Base-by-base conservation (phyloP, 768 basidiomycete species). In the Chalciporus pseudorubinellus region DNA sequence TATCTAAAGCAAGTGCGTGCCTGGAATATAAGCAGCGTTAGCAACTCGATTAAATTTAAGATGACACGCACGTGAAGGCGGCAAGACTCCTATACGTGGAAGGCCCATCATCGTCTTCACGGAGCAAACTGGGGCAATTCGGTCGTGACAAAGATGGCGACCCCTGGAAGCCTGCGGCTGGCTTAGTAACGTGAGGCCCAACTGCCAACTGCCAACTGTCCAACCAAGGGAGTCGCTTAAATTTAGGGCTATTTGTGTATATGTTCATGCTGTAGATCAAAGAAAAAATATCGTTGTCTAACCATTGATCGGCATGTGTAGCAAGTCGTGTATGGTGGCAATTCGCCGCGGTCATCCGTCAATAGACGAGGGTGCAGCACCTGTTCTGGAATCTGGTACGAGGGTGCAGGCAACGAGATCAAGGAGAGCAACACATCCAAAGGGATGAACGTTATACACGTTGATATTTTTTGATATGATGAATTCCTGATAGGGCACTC, bases 391-490 rank as follows among this genome's bases (percentile, higher is more conserved):
- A 36, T 56, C 51, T 39, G 44, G 53, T 52, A 36, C 42, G 44
- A 41, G 60, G 63, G 62, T 19, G 36, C 55, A 44, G 40, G 33
- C 55, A 60, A 66, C 61, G 64, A 51, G 49, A 65, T 55, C 51
- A 61, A 63, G 46, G 39, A 43, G 42, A 55, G 61, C 55, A 47
- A 22, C 43, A 43, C 52, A 59, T 52, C 12, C 48, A 58, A 10
- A 59, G 50, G 39, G 39, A 52, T 50, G 50, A 56, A 56, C 52
- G 61, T 58, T 60, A 45, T 48, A 60, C 63, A 57, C 58, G 58
- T 65, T 57, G 52, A 40, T 34, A 50, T 53, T 52, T 44, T 61
- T 26, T 26, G n/a, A n/a, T 24, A 24, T 24, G 52, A 59, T n/a
- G n/a, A n/a, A n/a, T 64, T 49, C 55, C 55, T 55, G 48, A 60